Evolutionary conservation across 2,329 filamentous ascomycete genomes (phyloP).

Genomic region (Fusarium irregulare): DNA sequence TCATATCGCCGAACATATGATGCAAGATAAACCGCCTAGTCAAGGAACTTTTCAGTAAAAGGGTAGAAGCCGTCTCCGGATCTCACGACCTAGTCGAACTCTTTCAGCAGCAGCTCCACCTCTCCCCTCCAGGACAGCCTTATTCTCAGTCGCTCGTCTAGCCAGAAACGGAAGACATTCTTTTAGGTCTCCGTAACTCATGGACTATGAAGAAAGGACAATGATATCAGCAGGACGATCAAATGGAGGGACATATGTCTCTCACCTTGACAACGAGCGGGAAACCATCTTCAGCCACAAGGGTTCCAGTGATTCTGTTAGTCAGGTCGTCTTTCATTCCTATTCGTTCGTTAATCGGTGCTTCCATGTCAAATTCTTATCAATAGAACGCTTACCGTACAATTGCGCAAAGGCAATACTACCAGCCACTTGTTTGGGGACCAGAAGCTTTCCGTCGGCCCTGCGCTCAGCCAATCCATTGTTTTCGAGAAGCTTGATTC

Average conservation of each 20-base stretch:
- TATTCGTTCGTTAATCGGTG: not conserved
- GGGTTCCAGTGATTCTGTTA: constrained; percentile 22
- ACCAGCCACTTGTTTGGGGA: constrained; percentile 15
- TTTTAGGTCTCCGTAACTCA: constrained; percentile 38
- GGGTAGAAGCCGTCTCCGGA: not conserved
- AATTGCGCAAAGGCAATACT: constrained; percentile 29
- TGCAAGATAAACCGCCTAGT: too few relatives aligned
- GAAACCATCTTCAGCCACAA: constrained; percentile 16
- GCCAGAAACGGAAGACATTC: constrained; percentile 31
- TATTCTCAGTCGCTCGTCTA: constrained; percentile 32
- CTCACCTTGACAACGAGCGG: constrained; percentile 26
- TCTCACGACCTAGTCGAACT: constrained; percentile 25
- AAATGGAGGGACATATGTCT: too few relatives aligned
- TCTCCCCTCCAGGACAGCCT: constrained; percentile 31
- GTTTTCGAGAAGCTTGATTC: constrained; percentile 15
- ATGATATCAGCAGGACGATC: too few relatives aligned
- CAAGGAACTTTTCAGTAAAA: not conserved
- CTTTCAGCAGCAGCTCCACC: constrained; percentile 32
- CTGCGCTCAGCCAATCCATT: constrained; percentile 11
- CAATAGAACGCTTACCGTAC: constrained; percentile 4
- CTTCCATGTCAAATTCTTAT: not conserved
- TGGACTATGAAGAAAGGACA: constrained; percentile 1
- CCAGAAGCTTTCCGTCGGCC: not conserved
- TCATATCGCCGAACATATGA: too few relatives aligned
- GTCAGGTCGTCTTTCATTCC: not conserved